Percentiles rank a stretch among this genome's conserved stretches.
phyloP scores from a whole-genome alignment of 768 basidiomycete genomes.

The Scleroderma citrinum region DNA sequence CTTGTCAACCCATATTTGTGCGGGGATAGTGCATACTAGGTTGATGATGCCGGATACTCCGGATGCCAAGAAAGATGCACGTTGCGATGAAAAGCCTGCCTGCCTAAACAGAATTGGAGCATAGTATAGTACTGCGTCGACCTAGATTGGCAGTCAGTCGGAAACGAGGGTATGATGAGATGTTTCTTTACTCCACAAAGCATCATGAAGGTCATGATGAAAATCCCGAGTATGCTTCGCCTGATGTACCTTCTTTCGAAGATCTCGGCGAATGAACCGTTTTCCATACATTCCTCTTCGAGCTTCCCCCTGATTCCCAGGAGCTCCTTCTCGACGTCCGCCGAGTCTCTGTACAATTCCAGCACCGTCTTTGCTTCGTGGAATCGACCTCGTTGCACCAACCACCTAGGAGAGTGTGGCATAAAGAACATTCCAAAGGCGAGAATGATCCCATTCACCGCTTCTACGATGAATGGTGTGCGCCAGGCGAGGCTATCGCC shows the following conservation, averaged over 20 bases:
- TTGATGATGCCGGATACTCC: conserved; percentile 45
- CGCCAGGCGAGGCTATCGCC: conserved; percentile 23
- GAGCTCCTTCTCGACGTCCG: conserved; percentile 18
- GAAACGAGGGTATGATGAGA: not conserved
- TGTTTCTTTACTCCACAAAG: conserved; percentile 22
- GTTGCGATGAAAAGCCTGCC: conserved; percentile 41
- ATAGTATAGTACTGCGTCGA: conserved; percentile 30
- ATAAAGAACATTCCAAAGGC: conserved; percentile 19
- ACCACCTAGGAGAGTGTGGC: conserved; percentile 19
- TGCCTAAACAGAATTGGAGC: conserved; percentile 46
- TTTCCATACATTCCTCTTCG: conserved; percentile 16
- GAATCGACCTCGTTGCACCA: conserved; percentile 28
- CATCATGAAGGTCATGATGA: conserved; percentile 41
- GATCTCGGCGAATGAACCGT: conserved; percentile 20
- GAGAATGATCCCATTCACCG: conserved; percentile 13
- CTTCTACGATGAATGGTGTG: conserved; percentile 22
- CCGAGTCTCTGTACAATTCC: conserved; percentile 9
- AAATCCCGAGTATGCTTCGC: conserved; percentile 36
- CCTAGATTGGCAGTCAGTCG: conserved; percentile 8
- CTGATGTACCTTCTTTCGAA: conserved; percentile 24
- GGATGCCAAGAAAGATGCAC: conserved; percentile 45
- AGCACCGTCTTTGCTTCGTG: conserved; percentile 30
- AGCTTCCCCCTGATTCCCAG: conserved; percentile 13
- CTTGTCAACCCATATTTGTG: conserved; percentile 35
- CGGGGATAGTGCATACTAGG: conserved; percentile 32